These are phyloP conservation scores for Ciborinia camelliae DNA, from an alignment of 2,329 filamentous ascomycete species.

Conservation along the genomic window DNA sequence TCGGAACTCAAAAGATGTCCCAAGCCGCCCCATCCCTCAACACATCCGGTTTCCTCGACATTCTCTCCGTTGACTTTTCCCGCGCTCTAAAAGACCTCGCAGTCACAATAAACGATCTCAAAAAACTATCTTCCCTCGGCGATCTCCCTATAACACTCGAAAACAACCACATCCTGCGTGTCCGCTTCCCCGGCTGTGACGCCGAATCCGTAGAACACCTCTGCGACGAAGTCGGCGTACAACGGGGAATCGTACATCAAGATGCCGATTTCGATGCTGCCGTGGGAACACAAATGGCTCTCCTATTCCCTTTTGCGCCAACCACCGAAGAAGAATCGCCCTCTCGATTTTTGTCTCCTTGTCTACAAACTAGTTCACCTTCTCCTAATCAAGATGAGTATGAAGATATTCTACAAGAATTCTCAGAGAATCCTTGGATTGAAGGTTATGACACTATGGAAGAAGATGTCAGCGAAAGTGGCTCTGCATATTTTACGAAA, in stretches of 20 bases:
- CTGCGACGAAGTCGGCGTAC: conserved; percentile 83
- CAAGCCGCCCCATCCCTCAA: conserved; percentile 62
- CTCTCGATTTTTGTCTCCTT: conserved; percentile 30
- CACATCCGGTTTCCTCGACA: conserved; percentile 77
- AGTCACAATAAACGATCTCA: conserved; percentile 75
- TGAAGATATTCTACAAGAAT: conserved; percentile 26
- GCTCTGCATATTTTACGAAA: conserved; percentile 34
- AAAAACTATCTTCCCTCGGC: conserved; percentile 70
- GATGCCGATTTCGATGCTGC: conserved; percentile 69
- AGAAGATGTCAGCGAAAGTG: conserved; percentile 31
- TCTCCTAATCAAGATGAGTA: conserved; percentile 35
- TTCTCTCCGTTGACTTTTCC: conserved; percentile 83
- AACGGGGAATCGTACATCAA: conserved; percentile 73
- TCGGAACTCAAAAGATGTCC: conserved; percentile 36
- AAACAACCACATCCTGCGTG: conserved; percentile 57
- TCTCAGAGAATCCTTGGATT: conserved; percentile 34
- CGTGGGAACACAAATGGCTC: conserved; percentile 67
- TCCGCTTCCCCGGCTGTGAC: conserved; percentile 91
- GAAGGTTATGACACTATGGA: conserved; percentile 36
- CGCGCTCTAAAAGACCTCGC: conserved; percentile 81
- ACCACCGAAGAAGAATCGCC: conserved; percentile 42
- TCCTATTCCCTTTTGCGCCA: conserved; percentile 85
- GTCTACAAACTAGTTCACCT: conserved; percentile 14
- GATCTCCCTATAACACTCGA: conserved; percentile 79
- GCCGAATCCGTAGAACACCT: conserved; percentile 75